Conservation (phyloP, 352 stramenopile species). For the Globisporangium nodosum region DNA sequence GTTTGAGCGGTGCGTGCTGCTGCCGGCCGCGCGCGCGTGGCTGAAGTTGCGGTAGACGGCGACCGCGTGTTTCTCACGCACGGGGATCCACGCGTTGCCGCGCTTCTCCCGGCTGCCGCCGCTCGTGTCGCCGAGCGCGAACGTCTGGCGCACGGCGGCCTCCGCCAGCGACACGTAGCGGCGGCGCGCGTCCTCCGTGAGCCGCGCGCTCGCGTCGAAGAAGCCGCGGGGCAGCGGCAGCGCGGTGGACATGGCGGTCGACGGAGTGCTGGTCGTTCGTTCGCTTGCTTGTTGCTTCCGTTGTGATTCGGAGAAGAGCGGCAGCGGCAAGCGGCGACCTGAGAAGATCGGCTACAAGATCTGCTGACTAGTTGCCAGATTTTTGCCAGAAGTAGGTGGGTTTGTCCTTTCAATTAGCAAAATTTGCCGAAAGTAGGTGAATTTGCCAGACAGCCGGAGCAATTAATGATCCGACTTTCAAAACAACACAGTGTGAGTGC, state of each 20-base stretch:
- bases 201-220: conserved; percentile 58
- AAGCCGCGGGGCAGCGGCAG: conserved; percentile 70
- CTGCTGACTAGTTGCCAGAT: no score
- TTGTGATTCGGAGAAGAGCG: background rate
- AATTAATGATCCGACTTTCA: no score
- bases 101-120: conserved; percentile 13
- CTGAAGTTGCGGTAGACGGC: conserved; percentile 79
- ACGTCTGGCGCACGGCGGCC: conserved; percentile 78
- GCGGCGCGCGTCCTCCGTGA: conserved; percentile 64
- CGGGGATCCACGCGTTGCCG: conserved; percentile 81
- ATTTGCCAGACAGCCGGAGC: no score
- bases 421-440: no score
- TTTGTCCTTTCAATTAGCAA: no score
- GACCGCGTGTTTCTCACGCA: conserved; percentile 80
- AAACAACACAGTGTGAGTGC: no score
- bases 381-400: no score
- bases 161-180: conserved; percentile 81
- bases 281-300: background rate
- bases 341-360: background rate
- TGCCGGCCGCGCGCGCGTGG: conserved; percentile 19
- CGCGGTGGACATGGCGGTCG: conserved; percentile 37
- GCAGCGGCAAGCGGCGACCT: background rate
- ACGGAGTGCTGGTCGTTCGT: background rate
- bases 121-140: conserved; percentile 61
- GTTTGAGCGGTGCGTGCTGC: conserved; percentile 68